Percentiles rank a stretch among this genome's conserved stretches.
These are phyloP conservation scores for Nicotiana rustica DNA, from an alignment of 305 asterid species.

Conservation along the genomic window DNA sequence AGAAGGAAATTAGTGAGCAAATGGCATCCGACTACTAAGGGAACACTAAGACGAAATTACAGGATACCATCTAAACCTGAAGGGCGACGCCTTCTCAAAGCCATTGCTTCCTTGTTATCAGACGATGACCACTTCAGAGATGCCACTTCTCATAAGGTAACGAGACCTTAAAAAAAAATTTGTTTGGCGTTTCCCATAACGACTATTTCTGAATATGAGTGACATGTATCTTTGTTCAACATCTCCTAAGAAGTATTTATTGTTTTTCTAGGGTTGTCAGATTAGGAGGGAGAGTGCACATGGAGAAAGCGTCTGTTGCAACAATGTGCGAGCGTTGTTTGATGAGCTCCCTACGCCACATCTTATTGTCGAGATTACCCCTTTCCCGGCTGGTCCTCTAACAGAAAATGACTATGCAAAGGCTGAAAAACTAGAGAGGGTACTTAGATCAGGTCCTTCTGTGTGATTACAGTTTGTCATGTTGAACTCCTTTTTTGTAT, in stretches of 20 bases:
- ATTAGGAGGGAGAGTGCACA: conserved; percentile 96
- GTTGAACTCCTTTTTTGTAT: conserved; percentile 7
- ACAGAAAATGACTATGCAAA: conserved; percentile 77
- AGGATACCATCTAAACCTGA: conserved; percentile 81
- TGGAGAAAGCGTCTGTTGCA: conserved; percentile 94
- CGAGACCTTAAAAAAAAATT: not conserved
- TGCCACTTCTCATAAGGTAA: conserved; percentile 98
- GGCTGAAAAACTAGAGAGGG: conserved; percentile 91
- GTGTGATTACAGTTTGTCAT: conserved; percentile 46
- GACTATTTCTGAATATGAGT: not conserved
- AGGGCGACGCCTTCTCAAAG: conserved; percentile 82
- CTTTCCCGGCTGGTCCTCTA: conserved; percentile 94
- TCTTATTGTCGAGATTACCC: conserved; percentile 75
- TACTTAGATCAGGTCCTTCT: conserved; percentile 84
- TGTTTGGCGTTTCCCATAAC: too few species aligned
- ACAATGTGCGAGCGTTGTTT: conserved; percentile 91
- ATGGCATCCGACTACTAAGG: conserved; percentile 99
- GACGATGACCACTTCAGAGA: conserved; percentile 95
- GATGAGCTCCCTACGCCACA: conserved; percentile 99
- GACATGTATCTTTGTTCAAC: not conserved
- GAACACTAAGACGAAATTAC: conserved; percentile 90
- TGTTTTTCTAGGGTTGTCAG: conserved; percentile 79
- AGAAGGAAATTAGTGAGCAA: conserved; percentile 87
- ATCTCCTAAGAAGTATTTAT: not conserved
- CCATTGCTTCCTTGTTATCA: conserved; percentile 82